Evolutionary conservation across 2,329 filamentous ascomycete genomes (phyloP).

Genomic region (Raffaelea ambrosiae): DNA sequence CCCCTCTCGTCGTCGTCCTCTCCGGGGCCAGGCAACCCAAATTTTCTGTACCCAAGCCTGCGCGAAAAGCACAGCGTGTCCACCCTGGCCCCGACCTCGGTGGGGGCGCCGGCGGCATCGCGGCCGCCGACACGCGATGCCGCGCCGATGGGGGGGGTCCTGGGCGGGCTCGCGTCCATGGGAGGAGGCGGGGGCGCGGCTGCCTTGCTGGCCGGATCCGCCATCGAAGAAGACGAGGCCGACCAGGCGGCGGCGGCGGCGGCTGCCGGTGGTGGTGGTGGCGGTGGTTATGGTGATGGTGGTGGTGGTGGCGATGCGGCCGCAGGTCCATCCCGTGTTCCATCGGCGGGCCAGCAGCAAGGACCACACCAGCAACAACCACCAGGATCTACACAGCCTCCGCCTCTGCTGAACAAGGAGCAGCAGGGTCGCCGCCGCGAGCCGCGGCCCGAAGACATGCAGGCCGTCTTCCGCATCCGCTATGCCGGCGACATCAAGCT

Average conservation of each 20-base stretch:
- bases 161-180: constrained; percentile 21
- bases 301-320: no score
- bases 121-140: constrained; percentile 50
- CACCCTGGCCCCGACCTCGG: constrained; percentile 48
- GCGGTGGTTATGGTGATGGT: no score
- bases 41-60: constrained; percentile 21
- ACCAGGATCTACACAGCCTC: background rate
- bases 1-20: no score
- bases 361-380: constrained; percentile 12
- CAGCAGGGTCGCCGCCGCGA: constrained; percentile 59
- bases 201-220: constrained; percentile 21
- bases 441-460: constrained; percentile 74
- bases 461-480: constrained; percentile 83
- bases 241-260: no score
- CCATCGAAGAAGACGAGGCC: constrained; percentile 27
- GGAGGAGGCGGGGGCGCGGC: constrained; percentile 2
- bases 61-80: constrained; percentile 56
- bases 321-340: no score
- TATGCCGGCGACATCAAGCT: constrained; percentile 84
- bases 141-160: constrained; percentile 17
- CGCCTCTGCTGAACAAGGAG: background rate
- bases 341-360: constrained; percentile 3
- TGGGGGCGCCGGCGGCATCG: constrained; percentile 31
- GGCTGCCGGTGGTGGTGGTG: no score
- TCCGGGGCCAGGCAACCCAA: no score